Base-by-base conservation (phyloP, 345 rosid species). In the Corchorus olitorius region DNA sequence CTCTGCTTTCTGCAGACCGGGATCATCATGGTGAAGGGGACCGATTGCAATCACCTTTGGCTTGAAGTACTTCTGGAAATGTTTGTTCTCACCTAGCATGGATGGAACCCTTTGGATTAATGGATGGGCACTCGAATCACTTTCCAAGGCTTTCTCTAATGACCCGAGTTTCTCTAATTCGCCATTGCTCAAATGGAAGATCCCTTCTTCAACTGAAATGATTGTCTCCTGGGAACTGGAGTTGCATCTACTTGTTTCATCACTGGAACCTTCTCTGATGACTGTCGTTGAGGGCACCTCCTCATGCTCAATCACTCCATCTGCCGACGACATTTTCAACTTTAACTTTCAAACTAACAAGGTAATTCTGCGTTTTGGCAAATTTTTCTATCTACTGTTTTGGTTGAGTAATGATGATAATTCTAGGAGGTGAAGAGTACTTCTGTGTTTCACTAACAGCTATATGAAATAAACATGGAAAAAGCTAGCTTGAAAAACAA, bases 31-130 rank as follows among this genome's bases (percentile, higher is more conserved):
- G 65, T 78, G 83, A 8, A 80, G 37, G 22, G 86, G 78, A 5
- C 80, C 86, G 16, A 83, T 54, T 4, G 80, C 52, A 37, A 83
- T 54, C 58, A 75, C 63, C 19, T 33, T 37, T 1, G 82, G 83
- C 39, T 74, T 61, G 20, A 49, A 83, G 41, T 76, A 75, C 27
- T 70, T 71, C 0, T 0, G 2, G 43, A 52, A 75, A 20, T 22
- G 11, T 33, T 59, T 16, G 46, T 60, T 63, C 10, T 1, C 12
- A 6, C 35, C 0, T 6, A 80, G 65, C 22, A 43, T 54, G 27
- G 5, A 33, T 7, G 80, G 77, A 34, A 72, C 81, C 15, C 10
- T 80, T n/a, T 8, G 77, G 1, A 78, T 72, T 17, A 74, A 61
- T 27, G 59, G 45, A 5, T 46, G 16, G 50, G 52, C 33, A 0